Conservation (phyloP, 1,139 yeast genomes). For the Ogataea hybrid region DNA sequence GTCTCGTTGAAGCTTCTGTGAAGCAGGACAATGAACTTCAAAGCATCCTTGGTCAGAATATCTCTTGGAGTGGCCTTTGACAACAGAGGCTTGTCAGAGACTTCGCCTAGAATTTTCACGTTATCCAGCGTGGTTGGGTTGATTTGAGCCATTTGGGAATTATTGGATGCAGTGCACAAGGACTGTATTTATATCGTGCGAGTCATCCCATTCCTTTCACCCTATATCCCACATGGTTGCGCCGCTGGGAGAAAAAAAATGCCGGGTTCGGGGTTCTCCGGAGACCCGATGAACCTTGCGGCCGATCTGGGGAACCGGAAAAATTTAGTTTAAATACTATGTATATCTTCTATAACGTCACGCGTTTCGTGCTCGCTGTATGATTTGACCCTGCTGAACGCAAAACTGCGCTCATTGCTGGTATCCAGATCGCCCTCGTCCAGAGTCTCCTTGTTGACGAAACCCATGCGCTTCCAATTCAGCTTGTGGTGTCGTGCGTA, state of each 20-base stretch:
- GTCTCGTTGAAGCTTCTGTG: constrained; percentile 67
- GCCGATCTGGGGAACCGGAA: constrained; percentile 11
- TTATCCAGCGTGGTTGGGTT: constrained; percentile 45
- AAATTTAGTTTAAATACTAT: not conserved
- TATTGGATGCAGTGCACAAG: not conserved
- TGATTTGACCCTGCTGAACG: constrained; percentile 62
- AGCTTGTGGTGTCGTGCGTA: constrained; percentile 59
- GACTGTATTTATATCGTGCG: not conserved
- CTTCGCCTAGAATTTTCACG: constrained; percentile 63
- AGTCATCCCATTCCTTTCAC: constrained; percentile 10
- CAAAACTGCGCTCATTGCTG: constrained; percentile 72
- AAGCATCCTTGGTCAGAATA: constrained; percentile 54
- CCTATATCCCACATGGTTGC: constrained; percentile 10
- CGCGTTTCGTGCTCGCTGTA: constrained; percentile 26
- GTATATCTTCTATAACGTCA: not conserved
- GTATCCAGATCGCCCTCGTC: constrained; percentile 54
- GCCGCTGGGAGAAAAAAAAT: constrained; percentile 5
- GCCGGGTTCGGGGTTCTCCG: constrained; percentile 10
- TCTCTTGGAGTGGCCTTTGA: constrained; percentile 48
- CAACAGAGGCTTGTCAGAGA: constrained; percentile 55
- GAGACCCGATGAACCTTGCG: constrained; percentile 9
- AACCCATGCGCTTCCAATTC: constrained; percentile 63
- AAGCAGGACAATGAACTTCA: constrained; percentile 66
- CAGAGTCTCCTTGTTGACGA: constrained; percentile 45
- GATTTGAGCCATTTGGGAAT: constrained; percentile 25